Evolutionary conservation across 192 early-diverging fungal species (phyloP).

Genomic region (Rhizoclosmatium sp.): DNA sequence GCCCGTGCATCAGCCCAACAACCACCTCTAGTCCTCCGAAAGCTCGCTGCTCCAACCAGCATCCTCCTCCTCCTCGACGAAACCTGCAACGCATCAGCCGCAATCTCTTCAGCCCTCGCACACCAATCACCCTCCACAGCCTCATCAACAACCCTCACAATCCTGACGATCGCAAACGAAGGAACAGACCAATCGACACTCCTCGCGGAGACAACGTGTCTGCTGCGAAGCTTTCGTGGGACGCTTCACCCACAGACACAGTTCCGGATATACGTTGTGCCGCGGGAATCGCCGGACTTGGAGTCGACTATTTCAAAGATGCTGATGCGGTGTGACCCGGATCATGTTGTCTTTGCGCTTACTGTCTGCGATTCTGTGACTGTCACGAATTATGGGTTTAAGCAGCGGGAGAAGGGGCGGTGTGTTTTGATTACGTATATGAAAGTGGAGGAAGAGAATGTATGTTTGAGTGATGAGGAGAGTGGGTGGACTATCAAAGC

Average conservation of each 20-base stretch:
- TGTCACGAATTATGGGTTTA: background rate
- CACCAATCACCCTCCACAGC: background rate
- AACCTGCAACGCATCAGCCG: background rate
- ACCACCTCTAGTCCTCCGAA: too few species aligned
- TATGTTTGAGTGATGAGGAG: background rate
- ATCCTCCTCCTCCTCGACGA: constrained; percentile 1
- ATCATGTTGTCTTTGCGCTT: background rate
- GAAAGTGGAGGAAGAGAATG: background rate
- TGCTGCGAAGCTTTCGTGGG: background rate
- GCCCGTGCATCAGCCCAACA: too few species aligned
- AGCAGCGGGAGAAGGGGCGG: background rate
- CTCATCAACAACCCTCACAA: background rate
- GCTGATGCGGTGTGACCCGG: background rate
- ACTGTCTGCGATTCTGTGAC: constrained; percentile 2
- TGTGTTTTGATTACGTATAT: background rate
- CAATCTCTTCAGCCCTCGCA: background rate
- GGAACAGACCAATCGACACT: background rate
- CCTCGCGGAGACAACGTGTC: background rate
- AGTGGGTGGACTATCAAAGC: background rate
- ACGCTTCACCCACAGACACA: background rate
- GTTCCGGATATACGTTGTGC: background rate
- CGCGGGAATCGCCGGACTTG: background rate
- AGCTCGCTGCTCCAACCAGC: background rate
- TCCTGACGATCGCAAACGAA: background rate
- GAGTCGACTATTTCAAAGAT: background rate